A percentile compares a stretch with the other conserved stretches of the same genome.
Conservation (phyloP, 2,329 filamentous ascomycete species). For the Blastomyces gilchristii region DNA sequence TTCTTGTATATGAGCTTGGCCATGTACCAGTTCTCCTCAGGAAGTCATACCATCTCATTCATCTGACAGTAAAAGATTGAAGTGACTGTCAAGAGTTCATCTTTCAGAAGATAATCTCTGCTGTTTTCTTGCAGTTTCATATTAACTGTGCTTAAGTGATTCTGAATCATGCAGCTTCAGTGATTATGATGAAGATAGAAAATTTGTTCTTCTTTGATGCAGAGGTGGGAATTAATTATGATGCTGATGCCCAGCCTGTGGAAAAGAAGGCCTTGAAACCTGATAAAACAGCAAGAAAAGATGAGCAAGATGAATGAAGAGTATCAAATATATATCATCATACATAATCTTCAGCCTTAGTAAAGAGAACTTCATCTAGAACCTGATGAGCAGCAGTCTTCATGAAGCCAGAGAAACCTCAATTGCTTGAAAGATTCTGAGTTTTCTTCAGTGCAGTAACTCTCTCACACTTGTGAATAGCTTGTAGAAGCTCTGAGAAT, state of each 20-base stretch:
- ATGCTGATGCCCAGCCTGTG: not conserved
- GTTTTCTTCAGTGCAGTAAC: slow-evolving; percentile 7
- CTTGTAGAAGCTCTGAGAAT: slow-evolving; percentile 10
- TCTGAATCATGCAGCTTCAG: slow-evolving; percentile 9
- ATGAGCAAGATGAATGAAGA: not conserved
- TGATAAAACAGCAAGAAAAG: slow-evolving; percentile 3
- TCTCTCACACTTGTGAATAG: slow-evolving; percentile 10
- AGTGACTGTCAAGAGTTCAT: slow-evolving; percentile 11
- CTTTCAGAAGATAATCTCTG: slow-evolving; percentile 13
- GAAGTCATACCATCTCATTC: too few relatives aligned
- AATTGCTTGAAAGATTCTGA: slow-evolving; percentile 9
- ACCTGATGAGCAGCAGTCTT: slow-evolving; percentile 6
- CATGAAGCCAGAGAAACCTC: slow-evolving; percentile 14
- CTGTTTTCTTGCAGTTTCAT: not conserved
- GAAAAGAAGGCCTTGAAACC: slow-evolving; percentile 5
- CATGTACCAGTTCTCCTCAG: too few relatives aligned
- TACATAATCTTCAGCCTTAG: slow-evolving; percentile 5
- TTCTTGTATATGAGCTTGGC: slow-evolving; percentile 12
- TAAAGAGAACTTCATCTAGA: slow-evolving; percentile 6
- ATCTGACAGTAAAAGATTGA: slow-evolving; percentile 14
- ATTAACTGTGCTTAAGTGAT: slow-evolving; percentile 6
- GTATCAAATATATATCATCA: not conserved
- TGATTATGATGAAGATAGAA: slow-evolving; percentile 8
- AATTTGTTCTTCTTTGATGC: slow-evolving; percentile 4
- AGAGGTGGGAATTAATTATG: slow-evolving; percentile 1